phyloP scores from a whole-genome alignment of 768 basidiomycete genomes.

The Termitomyces bulborhizus region DNA sequence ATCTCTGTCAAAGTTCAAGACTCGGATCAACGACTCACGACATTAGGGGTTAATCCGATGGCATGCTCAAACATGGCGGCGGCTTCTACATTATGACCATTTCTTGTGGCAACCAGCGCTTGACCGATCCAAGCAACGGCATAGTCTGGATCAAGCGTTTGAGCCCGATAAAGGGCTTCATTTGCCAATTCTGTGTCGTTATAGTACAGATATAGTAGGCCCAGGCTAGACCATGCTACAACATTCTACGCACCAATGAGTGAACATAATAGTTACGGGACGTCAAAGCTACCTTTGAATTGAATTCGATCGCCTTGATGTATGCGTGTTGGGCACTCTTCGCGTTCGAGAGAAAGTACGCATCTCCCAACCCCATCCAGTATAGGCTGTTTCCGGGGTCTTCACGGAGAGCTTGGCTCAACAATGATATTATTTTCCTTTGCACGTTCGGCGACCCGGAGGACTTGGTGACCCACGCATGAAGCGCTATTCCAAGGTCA shows the following conservation, averaged over 20 bases:
- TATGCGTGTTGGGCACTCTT: constrained; percentile 88
- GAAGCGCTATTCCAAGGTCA: constrained; percentile 65
- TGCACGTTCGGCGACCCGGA: constrained; percentile 23
- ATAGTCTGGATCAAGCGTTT: constrained; percentile 89
- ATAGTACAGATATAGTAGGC: constrained; percentile 78
- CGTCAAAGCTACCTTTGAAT: constrained; percentile 58
- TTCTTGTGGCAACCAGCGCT: constrained; percentile 58
- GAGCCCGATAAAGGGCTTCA: constrained; percentile 81
- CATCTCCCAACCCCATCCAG: constrained; percentile 81
- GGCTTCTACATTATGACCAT: constrained; percentile 57
- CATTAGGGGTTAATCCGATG: constrained; percentile 46
- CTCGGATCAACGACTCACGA: constrained; percentile 37
- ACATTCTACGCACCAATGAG: constrained; percentile 45
- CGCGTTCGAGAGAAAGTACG: constrained; percentile 59
- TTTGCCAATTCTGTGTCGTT: constrained; percentile 78
- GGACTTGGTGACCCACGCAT: constrained; percentile 35
- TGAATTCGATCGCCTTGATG: constrained; percentile 80
- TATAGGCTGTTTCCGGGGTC: constrained; percentile 67
- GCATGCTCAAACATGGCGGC: constrained; percentile 70
- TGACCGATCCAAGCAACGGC: constrained; percentile 89
- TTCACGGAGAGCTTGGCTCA: constrained; percentile 68
- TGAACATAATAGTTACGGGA: not conserved
- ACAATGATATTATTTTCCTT: constrained; percentile 40
- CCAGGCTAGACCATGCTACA: constrained; percentile 79
- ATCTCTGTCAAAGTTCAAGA: not conserved